phyloP scores from a whole-genome alignment of 1,284 basidiomycete genomes.

The Sutorius eximius region DNA sequence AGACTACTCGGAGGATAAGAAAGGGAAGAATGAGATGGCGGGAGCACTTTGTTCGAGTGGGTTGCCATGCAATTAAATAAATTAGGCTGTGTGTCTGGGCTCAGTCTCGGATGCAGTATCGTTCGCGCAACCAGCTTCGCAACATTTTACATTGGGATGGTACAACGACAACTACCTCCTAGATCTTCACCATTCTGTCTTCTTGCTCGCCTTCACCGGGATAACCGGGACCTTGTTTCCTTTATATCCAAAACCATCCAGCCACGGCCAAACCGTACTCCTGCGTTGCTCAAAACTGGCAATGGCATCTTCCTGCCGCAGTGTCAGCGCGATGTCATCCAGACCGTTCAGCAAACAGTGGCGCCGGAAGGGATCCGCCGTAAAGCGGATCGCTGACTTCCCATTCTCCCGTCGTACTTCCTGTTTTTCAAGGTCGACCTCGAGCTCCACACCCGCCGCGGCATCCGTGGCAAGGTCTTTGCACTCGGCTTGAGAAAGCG shows the following conservation, averaged over 20 bases:
- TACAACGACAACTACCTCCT: not conserved
- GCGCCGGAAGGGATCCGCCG: constrained; percentile 84
- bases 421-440: constrained; percentile 88
- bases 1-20: constrained; percentile 1
- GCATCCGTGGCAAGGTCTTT: constrained; percentile 79
- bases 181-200: constrained; percentile 74
- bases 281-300: constrained; percentile 76
- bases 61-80: constrained; percentile 7
- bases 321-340: constrained; percentile 91
- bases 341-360: constrained; percentile 92
- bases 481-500: constrained; percentile 78
- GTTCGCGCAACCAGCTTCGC: constrained; percentile 2
- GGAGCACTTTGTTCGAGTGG: constrained; percentile 2
- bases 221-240: constrained; percentile 68
- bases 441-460: constrained; percentile 75
- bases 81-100: constrained; percentile 8
- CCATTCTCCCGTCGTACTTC: constrained; percentile 80
- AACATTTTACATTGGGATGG: not conserved
- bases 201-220: constrained; percentile 45
- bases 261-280: constrained; percentile 84
- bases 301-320: constrained; percentile 74
- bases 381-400: constrained; percentile 72
- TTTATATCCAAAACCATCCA: constrained; percentile 90
- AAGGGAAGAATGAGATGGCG: not conserved
- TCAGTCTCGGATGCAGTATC: constrained; percentile 17